Evolutionary conservation across 1,284 basidiomycete species (phyloP).

Genomic region (Ceratobasidium sp.): DNA sequence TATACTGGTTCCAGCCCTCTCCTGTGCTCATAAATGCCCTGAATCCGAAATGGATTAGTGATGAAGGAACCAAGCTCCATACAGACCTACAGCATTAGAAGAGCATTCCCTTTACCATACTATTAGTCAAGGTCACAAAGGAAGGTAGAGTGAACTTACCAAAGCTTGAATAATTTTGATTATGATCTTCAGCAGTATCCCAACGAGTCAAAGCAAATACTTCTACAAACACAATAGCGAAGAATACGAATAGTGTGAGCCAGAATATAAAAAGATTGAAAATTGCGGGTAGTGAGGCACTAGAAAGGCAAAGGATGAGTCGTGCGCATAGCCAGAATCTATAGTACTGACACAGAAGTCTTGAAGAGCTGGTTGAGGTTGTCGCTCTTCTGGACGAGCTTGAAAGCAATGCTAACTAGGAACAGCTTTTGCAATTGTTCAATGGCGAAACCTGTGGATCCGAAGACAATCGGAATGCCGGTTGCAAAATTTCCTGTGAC

Average conservation of each 20-base stretch:
- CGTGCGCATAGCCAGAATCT: neutral
- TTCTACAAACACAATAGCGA: conserved; percentile 91
- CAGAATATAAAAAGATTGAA: conserved; percentile 89
- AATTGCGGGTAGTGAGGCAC: conserved; percentile 90
- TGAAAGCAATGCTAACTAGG: conserved; percentile 93
- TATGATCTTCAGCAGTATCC: conserved; percentile 78
- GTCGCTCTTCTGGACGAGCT: conserved; percentile 92
- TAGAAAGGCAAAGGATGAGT: conserved; percentile 55
- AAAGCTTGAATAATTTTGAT: conserved; percentile 87
- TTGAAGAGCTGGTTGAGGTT: conserved; percentile 97
- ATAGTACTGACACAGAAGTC: conserved; percentile 84
- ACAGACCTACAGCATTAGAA: conserved; percentile 20
- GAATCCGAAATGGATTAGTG: conserved; percentile 9
- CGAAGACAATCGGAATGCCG: conserved; percentile 81
- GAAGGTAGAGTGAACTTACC: conserved; percentile 86
- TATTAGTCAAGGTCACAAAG: conserved; percentile 58
- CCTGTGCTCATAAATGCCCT: conserved; percentile 79
- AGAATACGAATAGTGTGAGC: conserved; percentile 94
- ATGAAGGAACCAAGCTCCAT: neutral
- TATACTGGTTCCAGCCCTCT: conserved; percentile 95
- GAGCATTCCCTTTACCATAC: conserved; percentile 60
- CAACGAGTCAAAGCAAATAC: conserved; percentile 95
- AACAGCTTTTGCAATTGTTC: conserved; percentile 95
- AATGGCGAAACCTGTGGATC: conserved; percentile 65
- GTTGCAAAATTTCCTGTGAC: conserved; percentile 88